Percentiles rank a stretch among this genome's conserved stretches.
Conservation (phyloP, 2,329 filamentous ascomycete species). For the Colletotrichum tropicicola region DNA sequence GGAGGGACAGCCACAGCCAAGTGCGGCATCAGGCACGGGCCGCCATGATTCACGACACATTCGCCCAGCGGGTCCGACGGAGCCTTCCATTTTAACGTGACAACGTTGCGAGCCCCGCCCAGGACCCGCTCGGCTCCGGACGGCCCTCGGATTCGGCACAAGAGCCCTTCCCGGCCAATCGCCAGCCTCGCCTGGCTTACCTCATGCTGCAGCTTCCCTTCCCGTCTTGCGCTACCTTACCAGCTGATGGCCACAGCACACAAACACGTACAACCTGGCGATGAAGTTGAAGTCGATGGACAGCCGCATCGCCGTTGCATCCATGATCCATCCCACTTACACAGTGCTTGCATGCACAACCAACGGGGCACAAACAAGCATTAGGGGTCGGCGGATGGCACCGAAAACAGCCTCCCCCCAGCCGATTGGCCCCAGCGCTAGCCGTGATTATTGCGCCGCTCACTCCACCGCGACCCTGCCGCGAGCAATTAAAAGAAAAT, state of each 20-base stretch:
- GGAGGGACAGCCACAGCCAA: too few species aligned
- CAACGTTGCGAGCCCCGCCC: slow-evolving; percentile 4
- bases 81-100: not conserved
- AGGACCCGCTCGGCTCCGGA: slow-evolving; percentile 2
- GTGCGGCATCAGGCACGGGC: not conserved
- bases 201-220: not conserved
- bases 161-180: not conserved
- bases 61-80: not conserved
- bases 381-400: slow-evolving; percentile 16
- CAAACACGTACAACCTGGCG: too few species aligned
- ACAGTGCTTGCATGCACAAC: not conserved
- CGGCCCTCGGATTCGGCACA: slow-evolving; percentile 4
- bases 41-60: not conserved
- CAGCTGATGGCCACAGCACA: too few species aligned
- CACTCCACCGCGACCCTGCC: not conserved
- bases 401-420: not conserved
- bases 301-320: too few species aligned
- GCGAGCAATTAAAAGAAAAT: not conserved
- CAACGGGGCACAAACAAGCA: slow-evolving; percentile 14
- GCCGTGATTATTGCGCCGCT: not conserved
- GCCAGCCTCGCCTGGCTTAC: not conserved
- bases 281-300: too few species aligned
- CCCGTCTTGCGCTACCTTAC: not conserved
- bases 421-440: slow-evolving; percentile 5
- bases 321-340: too few species aligned